phyloP scores from a whole-genome alignment of 768 basidiomycete species.

The Boletus sp. region DNA sequence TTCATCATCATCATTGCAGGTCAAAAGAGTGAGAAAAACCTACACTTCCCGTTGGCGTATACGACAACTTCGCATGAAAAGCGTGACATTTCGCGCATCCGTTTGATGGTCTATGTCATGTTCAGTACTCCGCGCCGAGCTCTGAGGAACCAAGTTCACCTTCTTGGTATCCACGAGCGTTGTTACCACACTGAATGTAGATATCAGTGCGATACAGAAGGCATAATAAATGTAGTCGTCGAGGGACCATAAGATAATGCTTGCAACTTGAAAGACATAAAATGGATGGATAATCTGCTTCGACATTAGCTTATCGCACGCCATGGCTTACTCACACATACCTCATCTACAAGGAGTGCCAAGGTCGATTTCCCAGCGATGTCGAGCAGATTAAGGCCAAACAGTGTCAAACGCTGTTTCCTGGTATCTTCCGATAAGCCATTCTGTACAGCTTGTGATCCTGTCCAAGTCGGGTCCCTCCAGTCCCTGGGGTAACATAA shows the following conservation, averaged over 20 bases:
- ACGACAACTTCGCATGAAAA: constrained; percentile 78
- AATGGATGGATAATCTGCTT: constrained; percentile 89
- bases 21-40: constrained; percentile 25
- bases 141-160: constrained; percentile 40
- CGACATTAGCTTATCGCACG: constrained; percentile 1
- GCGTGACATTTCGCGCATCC: constrained; percentile 96
- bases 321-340: constrained; percentile 31
- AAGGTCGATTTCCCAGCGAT: constrained; percentile 82
- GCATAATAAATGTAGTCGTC: constrained; percentile 98
- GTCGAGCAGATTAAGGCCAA: constrained; percentile 85
- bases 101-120: constrained; percentile 65
- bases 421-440: constrained; percentile 57
- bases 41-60: constrained; percentile 69
- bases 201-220: constrained; percentile 93
- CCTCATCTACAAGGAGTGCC: constrained; percentile 85
- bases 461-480: constrained; percentile 77
- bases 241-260: constrained; percentile 88
- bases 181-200: constrained; percentile 73
- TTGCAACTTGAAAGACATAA: constrained; percentile 97
- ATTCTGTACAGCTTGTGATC: constrained; percentile 54
- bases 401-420: constrained; percentile 67
- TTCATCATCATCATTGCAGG: background rate
- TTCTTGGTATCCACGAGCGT: constrained; percentile 92
- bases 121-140: constrained; percentile 1
- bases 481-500: constrained; percentile 62